These are phyloP conservation scores for Xylaria hypoxylon DNA, from an alignment of 2,329 filamentous ascomycete genomes.

Conservation along the genomic window DNA sequence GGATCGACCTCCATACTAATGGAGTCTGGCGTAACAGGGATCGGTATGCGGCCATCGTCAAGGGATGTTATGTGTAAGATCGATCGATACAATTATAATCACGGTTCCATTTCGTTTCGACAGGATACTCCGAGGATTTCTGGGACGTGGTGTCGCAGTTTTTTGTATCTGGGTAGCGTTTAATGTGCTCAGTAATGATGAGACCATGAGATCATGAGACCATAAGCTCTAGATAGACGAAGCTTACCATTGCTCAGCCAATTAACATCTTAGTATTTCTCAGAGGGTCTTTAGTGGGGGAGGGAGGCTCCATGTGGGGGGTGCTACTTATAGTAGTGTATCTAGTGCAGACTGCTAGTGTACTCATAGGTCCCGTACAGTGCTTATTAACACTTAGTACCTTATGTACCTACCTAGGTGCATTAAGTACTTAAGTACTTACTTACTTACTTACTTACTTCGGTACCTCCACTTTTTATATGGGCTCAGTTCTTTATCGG, in stretches of 20 bases:
- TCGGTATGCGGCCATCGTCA: slow-evolving; percentile 30
- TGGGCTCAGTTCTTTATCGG: too few relatives aligned
- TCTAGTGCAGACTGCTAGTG: too few relatives aligned
- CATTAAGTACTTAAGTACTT: too few relatives aligned
- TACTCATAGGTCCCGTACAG: too few relatives aligned
- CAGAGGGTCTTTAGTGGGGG: slow-evolving; percentile 8
- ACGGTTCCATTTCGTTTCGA: slow-evolving; percentile 28
- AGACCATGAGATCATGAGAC: slow-evolving; percentile 30
- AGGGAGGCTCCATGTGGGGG: slow-evolving; percentile 31
- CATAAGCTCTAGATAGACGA: not conserved
- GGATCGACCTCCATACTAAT: slow-evolving; percentile 28
- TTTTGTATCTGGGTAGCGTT: not conserved
- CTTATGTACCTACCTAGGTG: too few relatives aligned
- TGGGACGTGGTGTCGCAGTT: not conserved
- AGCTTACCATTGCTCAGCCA: slow-evolving; percentile 9
- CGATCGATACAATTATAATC: slow-evolving; percentile 1
- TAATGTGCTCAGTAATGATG: slow-evolving; percentile 26
- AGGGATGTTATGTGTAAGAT: not conserved
- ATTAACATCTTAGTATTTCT: slow-evolving; percentile 28
- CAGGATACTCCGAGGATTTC: not conserved
- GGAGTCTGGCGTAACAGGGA: slow-evolving; percentile 25
- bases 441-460: too few relatives aligned
- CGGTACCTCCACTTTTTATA: too few relatives aligned
- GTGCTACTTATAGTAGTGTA: too few relatives aligned
- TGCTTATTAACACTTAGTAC: too few relatives aligned